Evolutionary conservation across 257 asterid species (phyloP).

Genomic region (Solanum habrochaites): DNA sequence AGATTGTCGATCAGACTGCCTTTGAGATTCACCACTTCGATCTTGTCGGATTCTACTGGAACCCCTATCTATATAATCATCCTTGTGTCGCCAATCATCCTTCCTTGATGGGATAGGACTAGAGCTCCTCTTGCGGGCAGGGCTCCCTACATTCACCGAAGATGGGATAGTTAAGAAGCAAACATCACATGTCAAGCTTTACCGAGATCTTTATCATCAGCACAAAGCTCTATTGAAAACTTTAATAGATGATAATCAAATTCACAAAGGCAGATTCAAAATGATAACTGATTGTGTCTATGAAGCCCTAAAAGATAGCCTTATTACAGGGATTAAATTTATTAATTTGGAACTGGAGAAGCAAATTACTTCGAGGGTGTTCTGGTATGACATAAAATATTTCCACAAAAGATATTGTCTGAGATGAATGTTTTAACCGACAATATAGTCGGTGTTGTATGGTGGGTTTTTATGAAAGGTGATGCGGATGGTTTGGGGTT

Average conservation of each 20-base stretch:
- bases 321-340: background rate
- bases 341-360: background rate
- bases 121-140: constrained; percentile 28
- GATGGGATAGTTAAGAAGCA: constrained; percentile 5
- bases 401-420: background rate
- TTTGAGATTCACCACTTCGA: constrained; percentile 40
- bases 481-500: background rate
- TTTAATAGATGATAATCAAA: background rate
- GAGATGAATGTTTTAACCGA: background rate
- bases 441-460: background rate
- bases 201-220: background rate
- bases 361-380: background rate
- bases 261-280: background rate
- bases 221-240: background rate
- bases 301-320: background rate
- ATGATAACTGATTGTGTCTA: background rate
- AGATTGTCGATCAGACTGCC: constrained; percentile 48
- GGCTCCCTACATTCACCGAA: constrained; percentile 60
- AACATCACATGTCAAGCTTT: background rate
- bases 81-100: constrained; percentile 38
- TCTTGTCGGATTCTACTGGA: constrained; percentile 31
- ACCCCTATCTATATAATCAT: constrained; percentile 30
- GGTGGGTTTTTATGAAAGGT: background rate
- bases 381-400: background rate
- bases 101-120: constrained; percentile 48